phyloP scores from a whole-genome alignment of 1,139 yeast genomes.

The Candida dubliniensis region DNA sequence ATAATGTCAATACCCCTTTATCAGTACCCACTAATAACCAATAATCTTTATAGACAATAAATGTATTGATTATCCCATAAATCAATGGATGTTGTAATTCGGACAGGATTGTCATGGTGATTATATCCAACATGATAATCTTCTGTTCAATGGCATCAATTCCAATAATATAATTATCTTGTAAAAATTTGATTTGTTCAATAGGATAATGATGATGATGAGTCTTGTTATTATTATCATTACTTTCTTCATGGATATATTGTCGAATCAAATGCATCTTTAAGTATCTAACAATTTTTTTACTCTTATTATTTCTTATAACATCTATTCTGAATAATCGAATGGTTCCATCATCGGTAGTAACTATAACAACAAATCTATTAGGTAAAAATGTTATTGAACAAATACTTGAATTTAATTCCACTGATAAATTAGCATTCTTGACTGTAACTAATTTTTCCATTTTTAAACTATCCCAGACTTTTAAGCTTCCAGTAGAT shows the following conservation, averaged over 20 bases:
- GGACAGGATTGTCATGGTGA: slow-evolving; percentile 50
- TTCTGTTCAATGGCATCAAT: slow-evolving; percentile 52
- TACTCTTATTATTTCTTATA: slow-evolving; percentile 34
- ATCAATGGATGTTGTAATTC: slow-evolving; percentile 54
- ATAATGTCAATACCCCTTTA: slow-evolving; percentile 68
- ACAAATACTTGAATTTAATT: slow-evolving; percentile 49
- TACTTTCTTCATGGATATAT: slow-evolving; percentile 17
- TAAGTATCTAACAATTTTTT: slow-evolving; percentile 32
- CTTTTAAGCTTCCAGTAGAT: slow-evolving; percentile 63
- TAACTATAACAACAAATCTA: slow-evolving; percentile 65
- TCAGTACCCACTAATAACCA: slow-evolving; percentile 80
- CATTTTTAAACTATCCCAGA: slow-evolving; percentile 76
- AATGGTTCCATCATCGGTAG: slow-evolving; percentile 65
- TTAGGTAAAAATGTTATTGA: slow-evolving; percentile 55
- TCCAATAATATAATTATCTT: slow-evolving; percentile 45
- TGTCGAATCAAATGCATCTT: slow-evolving; percentile 47
- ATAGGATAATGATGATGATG: too few species aligned
- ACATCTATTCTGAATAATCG: slow-evolving; percentile 59
- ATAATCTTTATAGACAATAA: slow-evolving; percentile 44
- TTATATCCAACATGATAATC: slow-evolving; percentile 58
- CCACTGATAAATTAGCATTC: slow-evolving; percentile 49
- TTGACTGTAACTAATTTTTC: slow-evolving; percentile 65
- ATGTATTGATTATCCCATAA: slow-evolving; percentile 65
- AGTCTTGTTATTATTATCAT: not conserved
- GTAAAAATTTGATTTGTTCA: slow-evolving; percentile 16